Percentiles rank a stretch among this genome's conserved stretches.
These are phyloP conservation scores for Sphaerobolus stellatus DNA, from an alignment of 1,284 basidiomycete species.

Conservation along the genomic window DNA sequence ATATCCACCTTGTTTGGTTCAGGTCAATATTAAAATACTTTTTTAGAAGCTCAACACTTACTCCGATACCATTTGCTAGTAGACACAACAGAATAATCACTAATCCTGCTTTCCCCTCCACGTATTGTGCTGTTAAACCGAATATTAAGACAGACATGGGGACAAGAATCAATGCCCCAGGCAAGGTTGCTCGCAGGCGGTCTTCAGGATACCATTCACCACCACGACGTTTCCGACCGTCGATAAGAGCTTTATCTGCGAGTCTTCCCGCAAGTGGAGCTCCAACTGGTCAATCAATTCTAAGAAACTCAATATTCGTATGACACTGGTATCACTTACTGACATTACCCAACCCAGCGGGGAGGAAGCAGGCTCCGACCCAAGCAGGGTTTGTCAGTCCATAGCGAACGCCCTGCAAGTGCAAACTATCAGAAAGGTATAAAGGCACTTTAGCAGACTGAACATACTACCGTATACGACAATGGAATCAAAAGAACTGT, in stretches of 20 bases:
- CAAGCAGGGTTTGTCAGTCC: slow-evolving; percentile 57
- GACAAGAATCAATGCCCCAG: slow-evolving; percentile 46
- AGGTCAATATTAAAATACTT: neutral
- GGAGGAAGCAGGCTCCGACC: slow-evolving; percentile 60
- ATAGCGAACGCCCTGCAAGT: slow-evolving; percentile 48
- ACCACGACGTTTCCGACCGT: slow-evolving; percentile 46
- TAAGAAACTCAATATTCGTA: too few species aligned
- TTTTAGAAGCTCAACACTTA: slow-evolving; percentile 25
- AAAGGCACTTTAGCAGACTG: neutral
- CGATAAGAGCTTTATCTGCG: slow-evolving; percentile 51
- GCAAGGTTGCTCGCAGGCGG: slow-evolving; percentile 48
- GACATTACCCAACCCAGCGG: slow-evolving; percentile 60
- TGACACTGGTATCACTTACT: slow-evolving; percentile 31
- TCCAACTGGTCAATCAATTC: slow-evolving; percentile 36
- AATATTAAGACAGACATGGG: slow-evolving; percentile 39
- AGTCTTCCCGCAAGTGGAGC: slow-evolving; percentile 51
- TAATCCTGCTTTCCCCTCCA: slow-evolving; percentile 41
- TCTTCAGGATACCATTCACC: slow-evolving; percentile 59
- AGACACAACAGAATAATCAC: slow-evolving; percentile 41
- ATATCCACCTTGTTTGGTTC: slow-evolving; percentile 41
- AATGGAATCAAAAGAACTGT: slow-evolving; percentile 11
- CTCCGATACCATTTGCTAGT: slow-evolving; percentile 51
- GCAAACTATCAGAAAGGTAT: neutral
- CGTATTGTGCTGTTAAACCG: slow-evolving; percentile 35
- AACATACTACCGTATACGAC: slow-evolving; percentile 9